A percentile compares a stretch with the other conserved stretches of the same genome.
These are phyloP conservation scores for Lentithecium fluviatile DNA, from an alignment of 495 filamentous ascomycete genomes.

Conservation along the genomic window DNA sequence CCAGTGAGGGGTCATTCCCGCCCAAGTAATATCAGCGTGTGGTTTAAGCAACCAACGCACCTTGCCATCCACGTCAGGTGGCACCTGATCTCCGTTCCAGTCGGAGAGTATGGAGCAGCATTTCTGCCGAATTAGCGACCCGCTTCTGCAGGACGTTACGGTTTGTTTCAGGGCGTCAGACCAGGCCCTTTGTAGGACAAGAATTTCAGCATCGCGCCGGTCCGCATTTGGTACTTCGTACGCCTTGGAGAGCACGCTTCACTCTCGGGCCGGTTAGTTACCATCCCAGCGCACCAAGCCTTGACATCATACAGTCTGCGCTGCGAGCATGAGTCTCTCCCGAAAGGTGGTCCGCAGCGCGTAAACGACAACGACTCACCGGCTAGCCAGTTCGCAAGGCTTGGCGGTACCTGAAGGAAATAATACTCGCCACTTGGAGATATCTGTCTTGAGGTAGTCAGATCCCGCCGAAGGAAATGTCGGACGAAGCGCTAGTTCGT, in stretches of 20 bases:
- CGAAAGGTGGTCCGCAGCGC: no score
- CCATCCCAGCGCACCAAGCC: not conserved
- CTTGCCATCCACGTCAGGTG: slow-evolving; percentile 33
- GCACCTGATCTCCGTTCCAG: slow-evolving; percentile 25
- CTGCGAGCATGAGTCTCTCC: not conserved
- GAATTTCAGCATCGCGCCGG: slow-evolving; percentile 15
- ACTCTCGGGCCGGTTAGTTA: not conserved
- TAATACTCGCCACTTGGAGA: no score
- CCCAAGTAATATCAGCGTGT: slow-evolving; percentile 25
- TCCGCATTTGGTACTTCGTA: slow-evolving; percentile 4
- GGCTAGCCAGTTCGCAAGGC: no score
- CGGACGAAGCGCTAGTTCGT: slow-evolving; percentile 14
- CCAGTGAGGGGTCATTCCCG: slow-evolving; percentile 19
- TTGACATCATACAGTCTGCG: slow-evolving; percentile 1
- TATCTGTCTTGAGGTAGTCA: no score
- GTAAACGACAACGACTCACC: no score
- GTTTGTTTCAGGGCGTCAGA: slow-evolving; percentile 33
- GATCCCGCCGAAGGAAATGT: no score
- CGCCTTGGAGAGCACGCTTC: not conserved
- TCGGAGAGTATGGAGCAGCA: slow-evolving; percentile 14
- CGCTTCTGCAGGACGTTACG: slow-evolving; percentile 23
- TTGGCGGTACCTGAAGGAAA: no score
- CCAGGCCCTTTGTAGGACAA: slow-evolving; percentile 9
- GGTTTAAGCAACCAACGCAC: slow-evolving; percentile 9
- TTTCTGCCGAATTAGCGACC: slow-evolving; percentile 32